Evolutionary conservation across 2,329 filamentous ascomycete species (phyloP).

Genomic region (Aspergillus terreus): DNA sequence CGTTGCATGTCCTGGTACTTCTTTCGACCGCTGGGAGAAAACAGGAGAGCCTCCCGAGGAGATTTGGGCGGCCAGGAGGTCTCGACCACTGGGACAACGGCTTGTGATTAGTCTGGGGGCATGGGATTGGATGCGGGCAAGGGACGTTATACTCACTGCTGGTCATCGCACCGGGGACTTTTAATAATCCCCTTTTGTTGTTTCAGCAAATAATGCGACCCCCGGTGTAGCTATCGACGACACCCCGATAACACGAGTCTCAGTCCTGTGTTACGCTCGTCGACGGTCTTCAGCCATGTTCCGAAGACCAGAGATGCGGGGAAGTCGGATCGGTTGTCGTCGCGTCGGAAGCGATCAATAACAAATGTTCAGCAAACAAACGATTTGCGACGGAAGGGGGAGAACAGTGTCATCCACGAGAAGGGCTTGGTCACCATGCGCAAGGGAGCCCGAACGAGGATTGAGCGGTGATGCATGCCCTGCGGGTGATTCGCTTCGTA

Average conservation of each 20-base stretch:
- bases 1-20: slow-evolving; percentile 67
- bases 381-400: neutral
- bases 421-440: neutral
- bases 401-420: neutral
- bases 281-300: neutral
- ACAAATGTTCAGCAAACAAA: neutral
- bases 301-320: neutral
- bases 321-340: neutral
- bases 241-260: neutral
- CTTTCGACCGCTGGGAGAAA: slow-evolving; percentile 74
- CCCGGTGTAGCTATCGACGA: neutral
- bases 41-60: slow-evolving; percentile 59
- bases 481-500: slow-evolving; percentile 5
- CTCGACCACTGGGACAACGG: slow-evolving; percentile 35
- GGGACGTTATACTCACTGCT: slow-evolving; percentile 19
- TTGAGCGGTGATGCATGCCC: neutral
- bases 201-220: neutral
- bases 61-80: slow-evolving; percentile 61
- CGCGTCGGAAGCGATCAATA: neutral
- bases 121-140: neutral
- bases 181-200: neutral
- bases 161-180: slow-evolving; percentile 10
- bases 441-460: neutral
- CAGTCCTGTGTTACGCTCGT: neutral
- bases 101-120: slow-evolving; percentile 7